These are phyloP conservation scores for Colletotrichum tropicale DNA, from an alignment of 2,329 filamentous ascomycete species.

Conservation along the genomic window DNA sequence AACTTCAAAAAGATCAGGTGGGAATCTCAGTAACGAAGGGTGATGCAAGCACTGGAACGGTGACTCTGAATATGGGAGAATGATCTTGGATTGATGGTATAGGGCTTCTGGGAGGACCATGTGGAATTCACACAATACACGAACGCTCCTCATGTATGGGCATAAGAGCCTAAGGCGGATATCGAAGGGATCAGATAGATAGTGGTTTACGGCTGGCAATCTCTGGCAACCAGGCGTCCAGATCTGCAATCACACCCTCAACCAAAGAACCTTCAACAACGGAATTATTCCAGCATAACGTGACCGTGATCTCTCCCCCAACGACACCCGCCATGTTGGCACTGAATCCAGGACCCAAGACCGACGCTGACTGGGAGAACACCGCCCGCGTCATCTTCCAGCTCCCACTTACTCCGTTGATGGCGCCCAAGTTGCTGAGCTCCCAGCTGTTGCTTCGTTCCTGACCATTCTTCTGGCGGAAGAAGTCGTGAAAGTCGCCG, in stretches of 20 bases:
- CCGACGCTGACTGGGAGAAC: constrained; percentile 54
- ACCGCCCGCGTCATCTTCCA: constrained; percentile 48
- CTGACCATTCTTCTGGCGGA: constrained; percentile 44
- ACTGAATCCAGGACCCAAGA: constrained; percentile 45
- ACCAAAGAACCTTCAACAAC: constrained; percentile 43
- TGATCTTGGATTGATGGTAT: not conserved
- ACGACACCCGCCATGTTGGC: constrained; percentile 53
- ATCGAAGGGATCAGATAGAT: not conserved
- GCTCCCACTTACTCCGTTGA: constrained; percentile 23
- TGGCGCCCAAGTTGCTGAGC: constrained; percentile 56
- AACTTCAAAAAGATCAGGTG: not conserved
- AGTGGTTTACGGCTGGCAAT: constrained; percentile 24
- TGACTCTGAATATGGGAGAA: not conserved
- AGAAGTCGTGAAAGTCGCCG: constrained; percentile 46
- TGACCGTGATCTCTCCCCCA: constrained; percentile 43
- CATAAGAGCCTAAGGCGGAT: not conserved
- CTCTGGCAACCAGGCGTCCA: constrained; percentile 33
- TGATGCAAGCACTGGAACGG: not conserved
- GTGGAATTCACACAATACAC: not conserved
- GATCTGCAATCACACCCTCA: constrained; percentile 38
- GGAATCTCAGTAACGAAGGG: not conserved
- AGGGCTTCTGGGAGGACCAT: not conserved
- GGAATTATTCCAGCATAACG: constrained; percentile 53
- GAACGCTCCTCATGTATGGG: not conserved
- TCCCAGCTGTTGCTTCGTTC: constrained; percentile 50